Conservation (phyloP, 1,139 yeast genomes). For the Candida sanyaensis region DNA sequence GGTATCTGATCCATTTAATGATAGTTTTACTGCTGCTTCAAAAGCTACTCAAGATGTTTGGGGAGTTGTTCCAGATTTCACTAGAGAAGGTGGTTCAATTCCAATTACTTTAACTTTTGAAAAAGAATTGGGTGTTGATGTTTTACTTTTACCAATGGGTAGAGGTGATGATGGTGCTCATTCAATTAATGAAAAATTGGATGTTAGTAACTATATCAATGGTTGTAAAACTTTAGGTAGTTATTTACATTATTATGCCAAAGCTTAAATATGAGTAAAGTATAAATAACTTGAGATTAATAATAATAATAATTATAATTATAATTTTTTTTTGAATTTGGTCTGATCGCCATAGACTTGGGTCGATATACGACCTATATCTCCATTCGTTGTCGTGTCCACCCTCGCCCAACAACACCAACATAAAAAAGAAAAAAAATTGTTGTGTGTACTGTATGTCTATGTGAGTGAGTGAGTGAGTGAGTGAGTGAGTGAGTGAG, state of each 20-base stretch:
- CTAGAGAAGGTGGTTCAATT: slow-evolving; percentile 98
- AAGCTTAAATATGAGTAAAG: slow-evolving; percentile 17
- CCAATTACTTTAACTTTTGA: slow-evolving; percentile 95
- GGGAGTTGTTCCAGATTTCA: slow-evolving; percentile 93
- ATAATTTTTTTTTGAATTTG: too few species aligned
- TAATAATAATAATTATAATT: too few species aligned
- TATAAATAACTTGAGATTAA: too few species aligned
- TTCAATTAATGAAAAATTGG: slow-evolving; percentile 92
- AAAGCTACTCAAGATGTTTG: slow-evolving; percentile 93
- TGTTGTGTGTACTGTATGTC: too few species aligned
- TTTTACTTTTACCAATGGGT: slow-evolving; percentile 92
- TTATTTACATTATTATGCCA: slow-evolving; percentile 83
- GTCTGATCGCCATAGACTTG: too few species aligned
- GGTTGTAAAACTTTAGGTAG: slow-evolving; percentile 96
- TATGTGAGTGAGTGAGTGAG: too few species aligned
- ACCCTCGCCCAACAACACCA: too few species aligned
- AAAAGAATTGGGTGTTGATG: slow-evolving; percentile 80
- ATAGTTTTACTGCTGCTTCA: slow-evolving; percentile 90
- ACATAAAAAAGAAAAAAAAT: too few species aligned
- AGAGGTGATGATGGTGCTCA: slow-evolving; percentile 99
- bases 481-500: too few species aligned
- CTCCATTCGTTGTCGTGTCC: too few species aligned
- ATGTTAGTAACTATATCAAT: slow-evolving; percentile 83
- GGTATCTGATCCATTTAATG: slow-evolving; percentile 93
- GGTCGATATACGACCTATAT: too few species aligned